Conservation (phyloP, 78 protist genomes). For the Polysphondylium violaceum region DNA sequence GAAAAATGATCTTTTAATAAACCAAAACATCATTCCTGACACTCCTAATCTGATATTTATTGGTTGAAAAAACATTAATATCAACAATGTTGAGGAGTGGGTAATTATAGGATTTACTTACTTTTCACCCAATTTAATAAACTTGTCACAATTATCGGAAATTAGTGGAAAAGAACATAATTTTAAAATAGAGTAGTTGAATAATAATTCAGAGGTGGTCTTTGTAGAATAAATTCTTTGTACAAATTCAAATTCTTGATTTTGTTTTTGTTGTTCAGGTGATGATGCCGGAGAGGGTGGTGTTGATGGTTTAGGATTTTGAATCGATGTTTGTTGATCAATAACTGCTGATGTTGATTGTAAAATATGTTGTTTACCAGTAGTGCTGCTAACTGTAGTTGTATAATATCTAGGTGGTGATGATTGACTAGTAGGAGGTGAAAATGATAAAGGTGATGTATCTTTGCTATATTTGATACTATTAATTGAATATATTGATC, state of each 20-base stretch:
- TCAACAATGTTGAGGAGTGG: neutral
- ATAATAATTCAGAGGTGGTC: constrained; percentile 43
- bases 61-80: constrained; percentile 1
- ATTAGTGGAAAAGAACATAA: constrained; percentile 41
- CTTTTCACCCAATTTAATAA: constrained; percentile 50
- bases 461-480: too few relatives aligned
- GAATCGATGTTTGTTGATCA: neutral
- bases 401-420: too few relatives aligned
- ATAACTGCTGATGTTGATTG: too few relatives aligned
- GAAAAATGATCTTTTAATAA: constrained; percentile 70
- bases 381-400: too few relatives aligned
- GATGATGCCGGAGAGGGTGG: too few relatives aligned
- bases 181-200: constrained; percentile 54
- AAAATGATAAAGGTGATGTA: too few relatives aligned
- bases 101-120: neutral
- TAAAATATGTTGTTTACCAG: too few relatives aligned
- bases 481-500: too few relatives aligned
- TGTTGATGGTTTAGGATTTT: neutral
- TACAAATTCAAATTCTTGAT: neutral
- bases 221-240: constrained; percentile 47
- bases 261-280: neutral
- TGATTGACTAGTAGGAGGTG: too few relatives aligned
- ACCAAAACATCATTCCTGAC: constrained; percentile 33
- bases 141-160: constrained; percentile 41
- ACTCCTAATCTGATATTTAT: constrained; percentile 53